phyloP scores from a whole-genome alignment of 73 alveolate genomes.

The Paramecium biaurelia region DNA sequence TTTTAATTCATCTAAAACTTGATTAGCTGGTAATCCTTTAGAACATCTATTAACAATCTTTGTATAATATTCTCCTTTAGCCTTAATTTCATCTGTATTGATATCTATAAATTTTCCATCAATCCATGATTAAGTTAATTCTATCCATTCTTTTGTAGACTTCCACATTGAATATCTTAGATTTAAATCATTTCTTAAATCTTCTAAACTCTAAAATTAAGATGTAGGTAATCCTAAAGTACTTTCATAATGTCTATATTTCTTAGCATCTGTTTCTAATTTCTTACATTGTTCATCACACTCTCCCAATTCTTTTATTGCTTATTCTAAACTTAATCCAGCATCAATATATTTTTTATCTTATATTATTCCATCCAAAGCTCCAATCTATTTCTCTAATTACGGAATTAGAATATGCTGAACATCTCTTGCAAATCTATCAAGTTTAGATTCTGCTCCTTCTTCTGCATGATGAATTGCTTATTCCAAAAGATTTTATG shows the following conservation, averaged over 20 bases:
- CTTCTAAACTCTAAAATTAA: slow-evolving; percentile 74
- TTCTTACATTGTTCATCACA: slow-evolving; percentile 58
- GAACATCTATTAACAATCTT: slow-evolving; percentile 71
- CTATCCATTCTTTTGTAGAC: slow-evolving; percentile 79
- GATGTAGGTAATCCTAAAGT: slow-evolving; percentile 80
- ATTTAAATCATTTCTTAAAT: slow-evolving; percentile 68
- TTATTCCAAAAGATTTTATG: slow-evolving; percentile 55
- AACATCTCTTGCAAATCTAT: slow-evolving; percentile 61
- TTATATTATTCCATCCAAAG: slow-evolving; percentile 40
- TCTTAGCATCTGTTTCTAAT: slow-evolving; percentile 74
- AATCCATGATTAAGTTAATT: slow-evolving; percentile 73
- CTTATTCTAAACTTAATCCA: slow-evolving; percentile 51
- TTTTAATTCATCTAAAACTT: slow-evolving; percentile 71
- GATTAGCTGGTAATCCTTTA: slow-evolving; percentile 71
- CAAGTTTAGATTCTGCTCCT: slow-evolving; percentile 58
- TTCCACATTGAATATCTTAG: slow-evolving; percentile 79
- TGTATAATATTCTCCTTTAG: slow-evolving; percentile 72
- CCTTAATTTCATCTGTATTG: slow-evolving; percentile 79
- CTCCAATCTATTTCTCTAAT: slow-evolving; percentile 57
- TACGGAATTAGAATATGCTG: slow-evolving; percentile 55
- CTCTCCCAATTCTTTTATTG: slow-evolving; percentile 54
- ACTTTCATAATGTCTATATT: slow-evolving; percentile 68
- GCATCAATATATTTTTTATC: slow-evolving; percentile 59
- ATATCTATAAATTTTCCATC: slow-evolving; percentile 75
- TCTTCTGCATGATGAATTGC: slow-evolving; percentile 66